phyloP scores from a whole-genome alignment of 495 filamentous ascomycete species.

The Hypoxylon lienhwacheense region DNA sequence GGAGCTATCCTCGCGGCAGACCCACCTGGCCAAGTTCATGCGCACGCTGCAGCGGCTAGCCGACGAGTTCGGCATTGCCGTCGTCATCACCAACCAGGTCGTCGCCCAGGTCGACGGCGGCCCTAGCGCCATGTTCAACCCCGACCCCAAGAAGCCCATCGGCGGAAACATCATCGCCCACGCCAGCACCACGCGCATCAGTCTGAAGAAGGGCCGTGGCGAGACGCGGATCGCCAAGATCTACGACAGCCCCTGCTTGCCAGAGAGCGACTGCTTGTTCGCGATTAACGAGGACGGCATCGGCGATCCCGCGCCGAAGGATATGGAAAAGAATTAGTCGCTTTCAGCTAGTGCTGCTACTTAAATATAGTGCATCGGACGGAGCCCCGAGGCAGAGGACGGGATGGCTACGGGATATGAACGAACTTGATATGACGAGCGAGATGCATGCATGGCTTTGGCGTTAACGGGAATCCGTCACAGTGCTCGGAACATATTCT shows the following conservation, averaged over 20 bases:
- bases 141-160: conserved; percentile 98
- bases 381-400: neutral
- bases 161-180: conserved; percentile 99
- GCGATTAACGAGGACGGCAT: conserved; percentile 97
- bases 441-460: conserved; percentile 30
- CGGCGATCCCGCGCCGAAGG: conserved; percentile 92
- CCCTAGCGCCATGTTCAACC: conserved; percentile 96
- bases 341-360: neutral
- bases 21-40: conserved; percentile 96
- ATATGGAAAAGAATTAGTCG: conserved; percentile 71
- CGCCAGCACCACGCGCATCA: conserved; percentile 86
- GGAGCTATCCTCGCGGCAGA: conserved; percentile 86
- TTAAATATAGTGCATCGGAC: neutral
- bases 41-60: conserved; percentile 89
- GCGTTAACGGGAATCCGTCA: conserved; percentile 14
- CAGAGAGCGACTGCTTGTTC: conserved; percentile 94
- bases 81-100: conserved; percentile 98
- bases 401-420: conserved; percentile 25
- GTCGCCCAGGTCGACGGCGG: conserved; percentile 98
- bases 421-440: conserved; percentile 8
- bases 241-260: conserved; percentile 95
- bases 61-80: conserved; percentile 97
- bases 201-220: conserved; percentile 89
- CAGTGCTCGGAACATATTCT: conserved; percentile 13
- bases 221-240: conserved; percentile 98